Base-by-base conservation (phyloP, 306 rosid genomes). In the Trifolium dubium region DNA sequence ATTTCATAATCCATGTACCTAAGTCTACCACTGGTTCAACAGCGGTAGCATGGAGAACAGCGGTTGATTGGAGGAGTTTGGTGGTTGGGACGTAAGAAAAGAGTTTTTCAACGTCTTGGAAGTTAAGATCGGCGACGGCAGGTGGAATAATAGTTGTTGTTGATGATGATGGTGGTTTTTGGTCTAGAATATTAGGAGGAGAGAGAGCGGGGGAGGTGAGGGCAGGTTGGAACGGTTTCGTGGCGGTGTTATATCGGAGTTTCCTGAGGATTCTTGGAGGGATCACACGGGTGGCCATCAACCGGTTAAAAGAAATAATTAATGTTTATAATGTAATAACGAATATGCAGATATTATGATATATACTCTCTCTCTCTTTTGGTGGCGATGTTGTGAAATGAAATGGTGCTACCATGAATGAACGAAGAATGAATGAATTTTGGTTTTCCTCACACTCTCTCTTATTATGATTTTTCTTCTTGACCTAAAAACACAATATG, bases 21-120 rank as follows among this genome's bases (percentile, higher is more conserved):
- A 92, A 6, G 74, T 94, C 99, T 6, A 92, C 99, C 84, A 88
- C 15, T 0, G 99, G 89, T 51, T 82, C 95, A 1, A 88, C 0
- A 0, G 93, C 95, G 14, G 96, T 90, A 40, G 81, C 83, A 7
- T 90, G 96, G 62, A 94, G 97, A 55, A 72, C 84, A 3, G 97
- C 88, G 9, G 90, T 30, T 65, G 97, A 75, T 15, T 87, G 84
- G 51, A 92, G 70, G 10, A 94, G 96, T 29, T 44, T 72, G 2
- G 74, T 0, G 63, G 95, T 88, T 0, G 93, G 54, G 2, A 94
- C 75, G 49, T 72, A 41, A 0, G 85, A 79, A 64, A 94, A 94
- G 15, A 94, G 85, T 69, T 55, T 82, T 49, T 84, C 62, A 0
- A 41, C 71, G 83, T 92, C 87, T 68, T 80, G 29, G 7, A 89